phyloP scores from a whole-genome alignment of 1,284 basidiomycete genomes.

The Coriolopsis trogii region DNA sequence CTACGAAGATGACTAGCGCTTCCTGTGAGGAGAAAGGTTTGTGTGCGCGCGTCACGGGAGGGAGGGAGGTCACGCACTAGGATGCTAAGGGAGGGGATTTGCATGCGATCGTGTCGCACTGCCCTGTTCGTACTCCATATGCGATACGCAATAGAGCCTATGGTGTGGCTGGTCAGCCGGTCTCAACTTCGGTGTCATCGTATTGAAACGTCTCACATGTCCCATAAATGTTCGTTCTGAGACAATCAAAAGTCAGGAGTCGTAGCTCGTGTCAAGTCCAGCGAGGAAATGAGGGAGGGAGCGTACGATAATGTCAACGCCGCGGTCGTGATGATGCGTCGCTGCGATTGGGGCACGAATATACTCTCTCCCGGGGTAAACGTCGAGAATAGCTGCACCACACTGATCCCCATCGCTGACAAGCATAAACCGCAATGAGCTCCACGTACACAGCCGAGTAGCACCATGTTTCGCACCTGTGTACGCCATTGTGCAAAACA shows the following conservation, averaged over 20 bases:
- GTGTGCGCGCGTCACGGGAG: conserved; percentile 1
- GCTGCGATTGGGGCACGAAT: conserved; percentile 14
- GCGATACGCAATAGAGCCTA: conserved; percentile 20
- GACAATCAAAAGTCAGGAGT: not conserved
- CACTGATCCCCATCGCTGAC: conserved; percentile 16
- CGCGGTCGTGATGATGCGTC: conserved; percentile 16
- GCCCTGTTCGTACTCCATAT: conserved; percentile 20
- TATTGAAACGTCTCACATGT: conserved; percentile 5
- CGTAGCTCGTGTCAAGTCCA: too few relatives aligned
- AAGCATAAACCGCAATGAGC: not conserved
- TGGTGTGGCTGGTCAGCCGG: too few relatives aligned
- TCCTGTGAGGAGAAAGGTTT: not conserved
- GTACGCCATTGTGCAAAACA: conserved; percentile 13
- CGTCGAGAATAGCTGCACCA: conserved; percentile 14
- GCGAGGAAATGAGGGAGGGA: too few relatives aligned
- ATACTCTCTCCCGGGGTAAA: conserved; percentile 16
- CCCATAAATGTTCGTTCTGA: conserved; percentile 19
- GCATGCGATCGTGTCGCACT: conserved; percentile 12
- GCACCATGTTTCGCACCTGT: not conserved
- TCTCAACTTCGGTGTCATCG: too few relatives aligned
- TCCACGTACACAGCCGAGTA: not conserved
- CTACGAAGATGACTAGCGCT: too few relatives aligned
- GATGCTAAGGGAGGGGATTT: not conserved
- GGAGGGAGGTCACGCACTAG: too few relatives aligned
- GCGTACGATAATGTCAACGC: conserved; percentile 17